Percentiles rank a stretch among this genome's conserved stretches.
Conservation (phyloP, 2,329 filamentous ascomycete species). For the Neophaeococcomyces mojaviensis region DNA sequence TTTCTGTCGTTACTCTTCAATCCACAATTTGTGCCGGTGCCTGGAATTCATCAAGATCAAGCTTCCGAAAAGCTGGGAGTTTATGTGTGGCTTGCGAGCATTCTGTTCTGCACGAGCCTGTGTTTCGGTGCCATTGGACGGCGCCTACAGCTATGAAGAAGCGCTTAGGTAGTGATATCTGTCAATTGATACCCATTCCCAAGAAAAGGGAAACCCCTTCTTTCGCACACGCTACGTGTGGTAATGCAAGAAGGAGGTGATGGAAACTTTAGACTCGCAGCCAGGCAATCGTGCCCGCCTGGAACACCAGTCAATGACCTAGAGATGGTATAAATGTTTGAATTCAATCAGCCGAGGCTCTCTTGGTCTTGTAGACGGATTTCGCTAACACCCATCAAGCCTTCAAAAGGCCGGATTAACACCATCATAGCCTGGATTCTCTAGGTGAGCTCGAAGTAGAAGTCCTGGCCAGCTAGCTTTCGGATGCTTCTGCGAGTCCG, state of each 20-base stretch:
- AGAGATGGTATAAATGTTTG: no score
- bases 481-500: slow-evolving; percentile 8
- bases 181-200: no score
- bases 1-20: slow-evolving; percentile 65
- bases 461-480: slow-evolving; percentile 30
- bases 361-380: neutral
- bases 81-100: slow-evolving; percentile 83
- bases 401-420: slow-evolving; percentile 24
- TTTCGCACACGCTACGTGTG: no score
- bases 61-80: slow-evolving; percentile 48
- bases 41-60: slow-evolving; percentile 38
- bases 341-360: neutral
- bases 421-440: slow-evolving; percentile 22
- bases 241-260: neutral
- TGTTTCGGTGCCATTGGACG: slow-evolving; percentile 96
- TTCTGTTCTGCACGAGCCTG: slow-evolving; percentile 88
- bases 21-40: slow-evolving; percentile 68
- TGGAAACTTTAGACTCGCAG: no score
- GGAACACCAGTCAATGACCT: neutral
- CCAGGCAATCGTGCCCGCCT: no score
- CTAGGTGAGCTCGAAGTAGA: slow-evolving; percentile 22
- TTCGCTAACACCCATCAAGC: neutral
- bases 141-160: slow-evolving; percentile 43
- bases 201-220: no score
- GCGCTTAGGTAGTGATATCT: neutral